These are phyloP conservation scores for Globisporangium mamillatum DNA, from an alignment of 352 stramenopile species.

Conservation along the genomic window DNA sequence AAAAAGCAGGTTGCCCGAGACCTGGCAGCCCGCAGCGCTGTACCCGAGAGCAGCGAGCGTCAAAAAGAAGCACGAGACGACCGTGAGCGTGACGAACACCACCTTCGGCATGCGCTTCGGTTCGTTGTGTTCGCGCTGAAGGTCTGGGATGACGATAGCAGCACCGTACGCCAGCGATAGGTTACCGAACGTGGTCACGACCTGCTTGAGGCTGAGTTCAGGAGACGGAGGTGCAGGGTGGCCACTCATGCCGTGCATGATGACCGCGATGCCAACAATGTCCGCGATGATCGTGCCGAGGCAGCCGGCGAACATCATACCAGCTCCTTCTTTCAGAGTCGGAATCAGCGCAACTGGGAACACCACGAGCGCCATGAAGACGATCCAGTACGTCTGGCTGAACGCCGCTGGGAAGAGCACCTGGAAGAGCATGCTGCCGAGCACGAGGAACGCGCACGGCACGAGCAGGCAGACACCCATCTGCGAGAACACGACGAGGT, in stretches of 20 bases:
- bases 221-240: constrained; percentile 30
- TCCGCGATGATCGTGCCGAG: constrained; percentile 46
- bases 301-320: constrained; percentile 33
- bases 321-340: constrained; percentile 43
- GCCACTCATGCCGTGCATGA: constrained; percentile 32
- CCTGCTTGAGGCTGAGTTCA: constrained; percentile 36
- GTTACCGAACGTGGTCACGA: constrained; percentile 46
- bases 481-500: constrained; percentile 37
- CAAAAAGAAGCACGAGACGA: constrained; percentile 45
- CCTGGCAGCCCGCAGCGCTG: constrained; percentile 35
- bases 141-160: constrained; percentile 42
- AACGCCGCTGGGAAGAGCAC: constrained; percentile 51
- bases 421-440: constrained; percentile 45
- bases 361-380: constrained; percentile 38
- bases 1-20: constrained; percentile 52
- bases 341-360: constrained; percentile 37
- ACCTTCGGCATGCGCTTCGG: constrained; percentile 46
- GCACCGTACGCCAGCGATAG: constrained; percentile 52
- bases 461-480: constrained; percentile 43
- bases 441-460: constrained; percentile 47
- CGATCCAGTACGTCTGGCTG: constrained; percentile 40
- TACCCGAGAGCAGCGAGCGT: constrained; percentile 33
- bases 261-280: constrained; percentile 29
- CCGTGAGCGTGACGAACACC: constrained; percentile 33
- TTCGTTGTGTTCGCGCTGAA: constrained; percentile 47